Evolutionary conservation across 1,284 basidiomycete genomes (phyloP), one percentile per base, ranked within the genome.

Genomic region (Exsudoporus floridanus): DNA sequence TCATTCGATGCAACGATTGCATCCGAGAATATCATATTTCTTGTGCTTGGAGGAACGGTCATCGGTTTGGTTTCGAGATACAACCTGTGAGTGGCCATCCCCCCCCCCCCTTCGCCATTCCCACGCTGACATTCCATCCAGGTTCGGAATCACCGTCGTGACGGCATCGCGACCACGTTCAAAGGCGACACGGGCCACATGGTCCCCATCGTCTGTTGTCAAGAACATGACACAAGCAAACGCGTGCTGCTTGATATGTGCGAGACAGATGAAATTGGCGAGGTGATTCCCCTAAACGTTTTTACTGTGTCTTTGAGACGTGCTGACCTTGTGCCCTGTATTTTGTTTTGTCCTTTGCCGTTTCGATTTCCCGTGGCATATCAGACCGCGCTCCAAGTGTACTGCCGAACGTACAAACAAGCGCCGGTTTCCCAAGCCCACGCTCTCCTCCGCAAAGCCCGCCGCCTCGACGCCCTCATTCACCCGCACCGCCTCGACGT

Each of bases 51-150:
- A 81, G 79, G 49, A 77, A 84, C 21, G 88, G 87, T 0, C 84
- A 87, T 73, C 86, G 80, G 59, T 90, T 98, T 59, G 94, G 90
- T 18, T 98, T 98, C 69, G 93, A 97, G 73, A 82, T 98, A 42
- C 84, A 87, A 59, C 81, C 88, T 42, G 91, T 89, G 60, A 70
- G 90, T 66, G 65, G 4, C 43, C 14, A 6, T 5, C 14, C 16
- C 18, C 8, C 18, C 37, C 47, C 8, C 18, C 37, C 47, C 16
- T 16, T 37, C 6, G 0, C 3, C 16, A 7, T 16, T 6, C 8
- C 27, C 42, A 43, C 10, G 12, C 46, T 67, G 21, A 48, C 43
- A 30, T 5, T 35, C 56, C 31, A 87, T 30, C 59, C 33, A 92
- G 90, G 83, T 88, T 25, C 92, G 92, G 71, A 82, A 81, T 50